Evolutionary conservation across 164 flowering plant genomes (phyloP), one percentile per base, ranked within the genome.

Genomic region (Umbilicus rupestris): DNA sequence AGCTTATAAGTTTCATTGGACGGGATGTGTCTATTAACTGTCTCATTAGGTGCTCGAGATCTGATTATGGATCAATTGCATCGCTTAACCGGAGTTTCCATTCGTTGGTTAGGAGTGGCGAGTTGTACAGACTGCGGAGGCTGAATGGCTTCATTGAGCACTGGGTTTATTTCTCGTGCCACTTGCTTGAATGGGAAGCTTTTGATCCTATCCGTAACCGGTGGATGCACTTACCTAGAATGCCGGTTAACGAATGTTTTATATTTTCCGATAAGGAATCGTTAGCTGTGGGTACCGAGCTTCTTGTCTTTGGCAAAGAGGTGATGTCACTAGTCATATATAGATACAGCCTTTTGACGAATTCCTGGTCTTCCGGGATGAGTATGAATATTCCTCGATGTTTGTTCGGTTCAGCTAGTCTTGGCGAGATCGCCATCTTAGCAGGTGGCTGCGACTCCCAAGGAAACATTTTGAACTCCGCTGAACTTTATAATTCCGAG

Each of bases 41-140:
- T 63, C 76, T 84, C 24, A 66, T 78, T 20, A 76, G 65, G 16
- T 76, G 80, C 71, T 79, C 84, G 22, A 76, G 84, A 57, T 76
- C 82, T 44, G 84, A 84, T 63, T 82, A 82, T 62, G 82, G 82
- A 5, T 65, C 75, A 1, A 60, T 84, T 39, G 81, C 84, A 6
- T 72, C 63, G 0, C 16, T 82, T 46, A 84, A 84, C 66, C 44
- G 52, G 19, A 70, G 69, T 24, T 84, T 84, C 67, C 78, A 70
- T 9, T 75, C 77, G 10, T 66, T 79, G 26, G 50, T 79, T 41
- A 30, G 67, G 37, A 67, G 67, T 55, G 80, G 82, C 1, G 78
- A 77, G 65, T 69, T 79, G 15, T 79, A 79, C 65, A 66, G 69
- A 39, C 62, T 74, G 62, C 73, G 82, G 73, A 62, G 76, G 62